Evolutionary conservation across 345 rosid genomes (phyloP).

Genomic region (Salix udensis): DNA sequence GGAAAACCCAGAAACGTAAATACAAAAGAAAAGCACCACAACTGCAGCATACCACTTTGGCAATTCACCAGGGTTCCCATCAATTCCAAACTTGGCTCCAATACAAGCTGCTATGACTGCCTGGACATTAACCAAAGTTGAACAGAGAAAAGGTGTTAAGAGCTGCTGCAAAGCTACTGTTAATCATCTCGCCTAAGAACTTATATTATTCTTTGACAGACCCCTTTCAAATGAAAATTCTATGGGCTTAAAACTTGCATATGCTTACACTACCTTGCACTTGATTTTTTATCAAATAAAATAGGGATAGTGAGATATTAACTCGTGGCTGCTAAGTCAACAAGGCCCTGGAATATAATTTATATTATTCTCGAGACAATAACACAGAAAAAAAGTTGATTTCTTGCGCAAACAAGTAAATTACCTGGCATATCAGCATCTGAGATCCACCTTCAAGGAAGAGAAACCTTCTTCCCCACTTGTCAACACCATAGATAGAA

Average conservation of each 20-base stretch:
- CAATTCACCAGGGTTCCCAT: conserved; percentile 54
- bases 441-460: conserved; percentile 82
- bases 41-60: conserved; percentile 83
- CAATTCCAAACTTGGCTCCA: conserved; percentile 72
- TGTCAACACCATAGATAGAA: conserved; percentile 77
- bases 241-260: no score
- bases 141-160: not conserved
- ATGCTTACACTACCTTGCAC: no score
- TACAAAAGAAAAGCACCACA: conserved; percentile 83
- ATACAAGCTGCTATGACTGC: conserved; percentile 58
- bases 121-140: conserved; percentile 22
- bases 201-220: no score
- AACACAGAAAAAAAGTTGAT: not conserved
- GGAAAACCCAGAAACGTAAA: conserved; percentile 76
- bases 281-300: no score
- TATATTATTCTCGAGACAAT: no score
- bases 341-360: no score
- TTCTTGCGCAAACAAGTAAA: not conserved
- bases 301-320: rapidly evolving
- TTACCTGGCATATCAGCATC: conserved; percentile 86
- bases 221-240: rapidly evolving
- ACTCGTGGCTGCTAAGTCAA: no score
- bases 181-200: no score
- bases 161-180: no score
- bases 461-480: conserved; percentile 77